Base-by-base conservation (phyloP, 495 filamentous ascomycete genomes). In the Penicillium salamii region DNA sequence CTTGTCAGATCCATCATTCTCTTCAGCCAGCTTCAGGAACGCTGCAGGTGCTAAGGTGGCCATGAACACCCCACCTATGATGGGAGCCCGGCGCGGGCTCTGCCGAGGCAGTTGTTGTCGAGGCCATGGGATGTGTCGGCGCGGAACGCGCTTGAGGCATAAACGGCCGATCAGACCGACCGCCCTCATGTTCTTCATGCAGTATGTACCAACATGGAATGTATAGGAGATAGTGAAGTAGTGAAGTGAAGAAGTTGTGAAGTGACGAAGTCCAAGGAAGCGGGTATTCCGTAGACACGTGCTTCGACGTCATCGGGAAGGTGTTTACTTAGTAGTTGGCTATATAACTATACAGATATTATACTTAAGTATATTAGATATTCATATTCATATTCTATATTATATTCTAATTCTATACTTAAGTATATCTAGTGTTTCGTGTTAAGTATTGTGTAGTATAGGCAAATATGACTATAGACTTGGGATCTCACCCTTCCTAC, bases 11-110 rank as follows among this genome's bases (percentile, higher is more conserved):
- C 58, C 69, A 58, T 84, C 75, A 21, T 82, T 78, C 49, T 83
- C 70, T 59, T 90, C 87, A 2, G 83, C 82, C 19, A 95, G 60
- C 51, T 80, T 70, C 29, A 95, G 75, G 59, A 97, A 95, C 3
- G 83, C 87, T 12, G 74, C 79, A 3, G 85, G 84, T 18, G 73
- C 79, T 41, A 89, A 62, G 3, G 77, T 69, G 5, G 75, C 76
- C 42, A 80, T 62, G 15, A 84, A 56, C 23, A 79, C 38, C 19
- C 67, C 68, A 35, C 75, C 59, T 41, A 63, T 38, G 31, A 60
- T 21, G 15, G 64, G 63, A 3, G 33, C 49, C 60, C 58, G 43
- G 50, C 53, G 47, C 51, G 62, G 45, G 59, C 65, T 36, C 50
- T 53, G 24, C 24, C 24, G 24, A 28, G 24, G 24, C 24, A 49